Base-by-base conservation (phyloP, 176 grass and related monocot species). In the Zoysia pacifica region DNA sequence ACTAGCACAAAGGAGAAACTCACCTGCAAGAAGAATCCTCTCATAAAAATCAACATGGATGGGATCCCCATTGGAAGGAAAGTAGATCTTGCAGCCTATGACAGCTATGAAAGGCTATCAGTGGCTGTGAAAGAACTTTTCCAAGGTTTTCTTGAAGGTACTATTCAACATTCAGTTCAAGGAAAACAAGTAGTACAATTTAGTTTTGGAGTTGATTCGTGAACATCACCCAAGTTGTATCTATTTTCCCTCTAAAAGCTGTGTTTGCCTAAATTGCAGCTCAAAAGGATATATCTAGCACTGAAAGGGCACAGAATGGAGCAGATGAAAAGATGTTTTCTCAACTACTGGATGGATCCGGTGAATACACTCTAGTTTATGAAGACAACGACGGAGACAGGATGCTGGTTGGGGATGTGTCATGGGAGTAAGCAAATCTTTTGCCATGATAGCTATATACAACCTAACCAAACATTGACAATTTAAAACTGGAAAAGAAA, bases 31-130 rank as follows among this genome's bases (percentile, higher is more conserved):
- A 95, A 93, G 66, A 76, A 78, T 51, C 76, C 79, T 72, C 84
- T 96, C 8, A 79, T 99, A 37, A 99, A 99, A 84, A 93, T 99
- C 72, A 96, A 99, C 90, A 99, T 99, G 97, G 97, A 99, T 56
- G 97, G 97, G 48, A 89, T 93, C 52, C 93, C 88, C 16, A 99
- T 99, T 70, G 97, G 97, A 86, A 91, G 97, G 76, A 99, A 99
- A 82, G 79, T 99, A 58, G 77, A 99, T 67, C 81, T 99, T 67
- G 90, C 59, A 28, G 84, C 86, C 58, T 93, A 82, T 60, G 93
- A 93, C 76, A 89, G 84, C 76, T 96, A 93, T n/a, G 69, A 90
- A 58, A 89, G 72, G 35, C 82, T 99, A 51, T 91, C 86, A 49
- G 50, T 46, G 11, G 88, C 86, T 14, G 86, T 93, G 9, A 88